A percentile compares a stretch with the other conserved stretches of the same genome.
These are phyloP conservation scores for Phytophthora pluvialis DNA, from an alignment of 352 stramenopile genomes.

Conservation along the genomic window DNA sequence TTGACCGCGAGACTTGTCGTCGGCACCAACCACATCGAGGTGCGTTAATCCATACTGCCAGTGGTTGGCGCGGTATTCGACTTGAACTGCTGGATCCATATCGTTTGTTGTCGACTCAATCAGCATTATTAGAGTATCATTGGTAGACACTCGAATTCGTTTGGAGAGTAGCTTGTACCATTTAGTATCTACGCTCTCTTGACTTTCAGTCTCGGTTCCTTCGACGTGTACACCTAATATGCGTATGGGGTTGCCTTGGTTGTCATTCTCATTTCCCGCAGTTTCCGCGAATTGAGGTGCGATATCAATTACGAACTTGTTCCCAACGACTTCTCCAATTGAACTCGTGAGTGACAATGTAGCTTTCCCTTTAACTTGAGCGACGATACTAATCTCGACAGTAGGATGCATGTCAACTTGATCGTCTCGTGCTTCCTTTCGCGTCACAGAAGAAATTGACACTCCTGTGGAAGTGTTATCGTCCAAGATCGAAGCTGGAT, in stretches of 20 bases:
- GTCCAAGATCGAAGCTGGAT: not conserved
- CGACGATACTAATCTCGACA: conserved; percentile 12
- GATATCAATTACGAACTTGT: conserved; percentile 20
- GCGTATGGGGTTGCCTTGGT: conserved; percentile 2
- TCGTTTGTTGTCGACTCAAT: conserved; percentile 17
- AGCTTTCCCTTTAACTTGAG: not conserved
- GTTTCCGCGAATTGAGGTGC: not conserved
- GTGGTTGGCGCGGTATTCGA: conserved; percentile 19
- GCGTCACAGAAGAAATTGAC: conserved; percentile 20
- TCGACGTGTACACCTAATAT: conserved; percentile 27
- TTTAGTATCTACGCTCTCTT: conserved; percentile 12
- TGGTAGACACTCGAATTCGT: conserved; percentile 21
- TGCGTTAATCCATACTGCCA: conserved; percentile 23
- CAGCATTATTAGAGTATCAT: conserved; percentile 20
- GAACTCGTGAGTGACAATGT: conserved; percentile 20
- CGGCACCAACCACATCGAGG: conserved; percentile 10
- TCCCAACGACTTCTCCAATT: conserved; percentile 17
- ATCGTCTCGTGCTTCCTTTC: not conserved
- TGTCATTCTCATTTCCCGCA: not conserved
- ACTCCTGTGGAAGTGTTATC: not conserved
- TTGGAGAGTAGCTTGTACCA: conserved; percentile 27
- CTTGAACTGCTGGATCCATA: conserved; percentile 20
- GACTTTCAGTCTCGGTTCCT: conserved; percentile 8
- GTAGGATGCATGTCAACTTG: not conserved
- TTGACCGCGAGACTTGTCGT: not conserved